Evolutionary conservation across 2,329 filamentous ascomycete genomes (phyloP).

Genomic region (Fusarium falciforme): DNA sequence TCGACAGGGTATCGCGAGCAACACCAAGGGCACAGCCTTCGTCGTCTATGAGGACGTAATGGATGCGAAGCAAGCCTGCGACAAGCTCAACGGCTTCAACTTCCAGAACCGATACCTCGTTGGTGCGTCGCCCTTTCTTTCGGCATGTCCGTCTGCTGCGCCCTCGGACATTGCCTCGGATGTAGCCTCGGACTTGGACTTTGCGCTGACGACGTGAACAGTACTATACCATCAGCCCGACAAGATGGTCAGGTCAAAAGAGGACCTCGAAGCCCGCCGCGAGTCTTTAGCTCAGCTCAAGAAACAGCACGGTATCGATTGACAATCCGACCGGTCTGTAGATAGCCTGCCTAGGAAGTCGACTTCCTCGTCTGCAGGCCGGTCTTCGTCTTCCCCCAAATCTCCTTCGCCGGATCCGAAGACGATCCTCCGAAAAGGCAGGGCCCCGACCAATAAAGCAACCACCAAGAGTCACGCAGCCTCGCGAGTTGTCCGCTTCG

Average conservation of each 20-base stretch:
- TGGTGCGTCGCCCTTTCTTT: constrained; percentile 68
- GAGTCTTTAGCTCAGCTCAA: constrained; percentile 99
- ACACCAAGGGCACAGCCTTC: constrained; percentile 98
- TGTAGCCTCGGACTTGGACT: not conserved
- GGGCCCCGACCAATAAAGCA: constrained; percentile 48
- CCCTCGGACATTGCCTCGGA: constrained; percentile 5
- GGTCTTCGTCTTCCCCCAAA: constrained; percentile 64
- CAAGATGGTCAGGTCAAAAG: constrained; percentile 83
- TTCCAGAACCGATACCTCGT: constrained; percentile 99
- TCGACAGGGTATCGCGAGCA: constrained; percentile 95
- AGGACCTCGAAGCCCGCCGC: constrained; percentile 92
- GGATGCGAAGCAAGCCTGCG: constrained; percentile 98
- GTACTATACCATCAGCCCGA: constrained; percentile 74
- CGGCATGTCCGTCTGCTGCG: not conserved
- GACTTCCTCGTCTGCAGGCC: constrained; percentile 67
- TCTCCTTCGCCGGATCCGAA: constrained; percentile 55
- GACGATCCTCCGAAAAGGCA: constrained; percentile 59
- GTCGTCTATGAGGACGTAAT: constrained; percentile 99
- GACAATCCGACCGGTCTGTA: constrained; percentile 81
- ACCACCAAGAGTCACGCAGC: constrained; percentile 53
- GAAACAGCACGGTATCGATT: constrained; percentile 98
- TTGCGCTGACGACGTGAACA: constrained; percentile 44
- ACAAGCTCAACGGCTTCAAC: constrained; percentile 99
- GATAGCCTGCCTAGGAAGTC: constrained; percentile 60
- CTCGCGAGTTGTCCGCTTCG: constrained; percentile 56